Percentiles rank a stretch among this genome's conserved stretches.
Conservation (phyloP, 345 rosid genomes). For the Populus tremula region DNA sequence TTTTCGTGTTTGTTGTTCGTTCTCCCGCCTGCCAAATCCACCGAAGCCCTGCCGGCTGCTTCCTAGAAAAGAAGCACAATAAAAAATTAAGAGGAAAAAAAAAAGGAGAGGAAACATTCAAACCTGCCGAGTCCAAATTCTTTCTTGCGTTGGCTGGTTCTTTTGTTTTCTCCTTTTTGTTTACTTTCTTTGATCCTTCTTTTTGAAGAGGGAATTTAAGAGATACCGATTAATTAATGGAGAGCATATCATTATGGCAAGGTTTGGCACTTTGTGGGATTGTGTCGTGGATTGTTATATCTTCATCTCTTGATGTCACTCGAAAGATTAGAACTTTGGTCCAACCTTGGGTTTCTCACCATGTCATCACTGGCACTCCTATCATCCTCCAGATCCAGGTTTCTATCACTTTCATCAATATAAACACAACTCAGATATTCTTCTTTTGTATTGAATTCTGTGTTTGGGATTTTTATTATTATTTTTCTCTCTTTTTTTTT, state of each 20-base stretch:
- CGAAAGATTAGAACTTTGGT: conserved; percentile 63
- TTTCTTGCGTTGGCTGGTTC: neutral
- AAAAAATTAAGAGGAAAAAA: neutral
- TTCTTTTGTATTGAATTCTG: neutral
- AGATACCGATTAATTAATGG: conserved; percentile 44
- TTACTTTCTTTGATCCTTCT: conserved; percentile 12
- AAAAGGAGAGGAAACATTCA: neutral
- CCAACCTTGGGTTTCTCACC: conserved; percentile 64
- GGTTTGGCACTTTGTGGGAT: conserved; percentile 58
- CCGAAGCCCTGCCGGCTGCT: neutral
- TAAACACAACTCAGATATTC: conserved; percentile 13
- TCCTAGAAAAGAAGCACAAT: neutral
- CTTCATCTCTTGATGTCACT: conserved; percentile 60
- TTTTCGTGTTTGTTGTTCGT: neutral
- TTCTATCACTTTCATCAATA: neutral
- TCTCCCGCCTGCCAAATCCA: conserved; percentile 16
- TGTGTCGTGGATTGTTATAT: conserved; percentile 63
- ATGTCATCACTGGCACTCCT: conserved; percentile 54
- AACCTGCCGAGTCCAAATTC: neutral
- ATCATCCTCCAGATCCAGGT: conserved; percentile 84
- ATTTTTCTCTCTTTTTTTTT: neutral
- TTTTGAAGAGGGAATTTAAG: conserved; percentile 7
- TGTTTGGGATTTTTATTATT: neutral
- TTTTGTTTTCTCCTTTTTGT: neutral
- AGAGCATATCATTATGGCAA: conserved; percentile 72